A percentile compares a stretch with the other conserved stretches of the same genome.
These are phyloP conservation scores for Candida ficus DNA, from an alignment of 805 yeast genomes.

Conservation along the genomic window DNA sequence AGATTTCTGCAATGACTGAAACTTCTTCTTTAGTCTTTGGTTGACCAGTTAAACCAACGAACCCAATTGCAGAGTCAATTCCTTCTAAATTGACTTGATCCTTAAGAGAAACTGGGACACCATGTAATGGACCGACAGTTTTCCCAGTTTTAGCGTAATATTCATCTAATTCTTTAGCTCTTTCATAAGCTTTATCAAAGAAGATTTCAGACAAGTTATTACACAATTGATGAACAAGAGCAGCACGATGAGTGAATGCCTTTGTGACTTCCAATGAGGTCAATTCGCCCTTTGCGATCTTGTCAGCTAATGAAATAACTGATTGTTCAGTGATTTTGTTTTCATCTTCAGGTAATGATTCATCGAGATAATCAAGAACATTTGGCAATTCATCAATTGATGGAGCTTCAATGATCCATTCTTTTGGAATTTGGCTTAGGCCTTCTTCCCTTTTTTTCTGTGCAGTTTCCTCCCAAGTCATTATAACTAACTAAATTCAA, in stretches of 20 bases:
- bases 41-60: conserved; percentile 35
- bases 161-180: conserved; percentile 54
- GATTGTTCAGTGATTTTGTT: conserved; percentile 13
- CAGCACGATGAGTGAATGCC: conserved; percentile 37
- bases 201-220: conserved; percentile 56
- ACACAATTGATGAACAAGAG: conserved; percentile 57
- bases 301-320: conserved; percentile 4
- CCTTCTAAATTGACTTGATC: conserved; percentile 55
- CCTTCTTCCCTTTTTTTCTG: conserved; percentile 10
- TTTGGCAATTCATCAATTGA: conserved; percentile 13
- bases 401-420: conserved; percentile 20
- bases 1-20: conserved; percentile 39
- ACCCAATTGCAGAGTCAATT: conserved; percentile 51
- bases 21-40: conserved; percentile 28
- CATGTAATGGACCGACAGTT: conserved; percentile 62
- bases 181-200: conserved; percentile 53
- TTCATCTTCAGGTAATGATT: conserved; percentile 11
- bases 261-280: conserved; percentile 11
- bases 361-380: conserved; percentile 12
- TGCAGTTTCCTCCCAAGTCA: conserved; percentile 15
- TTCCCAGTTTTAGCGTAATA: conserved; percentile 39
- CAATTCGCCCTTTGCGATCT: conserved; percentile 25
- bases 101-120: conserved; percentile 61
- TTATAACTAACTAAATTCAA: no score
- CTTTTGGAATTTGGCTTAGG: conserved; percentile 9